Percentiles rank a stretch among this genome's conserved stretches.
phyloP scores from a whole-genome alignment of 805 yeast genomes.

The Pichia occidentalis region DNA sequence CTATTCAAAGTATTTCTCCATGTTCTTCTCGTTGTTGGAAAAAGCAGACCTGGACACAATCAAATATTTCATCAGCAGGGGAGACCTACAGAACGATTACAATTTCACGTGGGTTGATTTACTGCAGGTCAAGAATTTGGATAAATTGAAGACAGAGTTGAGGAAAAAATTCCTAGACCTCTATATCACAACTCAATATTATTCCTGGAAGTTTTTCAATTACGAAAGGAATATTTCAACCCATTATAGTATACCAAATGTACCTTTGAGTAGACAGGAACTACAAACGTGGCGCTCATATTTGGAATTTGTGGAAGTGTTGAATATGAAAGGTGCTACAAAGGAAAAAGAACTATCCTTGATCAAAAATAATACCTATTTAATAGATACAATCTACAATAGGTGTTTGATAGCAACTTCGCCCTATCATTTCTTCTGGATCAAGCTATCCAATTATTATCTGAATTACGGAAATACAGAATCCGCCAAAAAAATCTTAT shows the following conservation, averaged over 20 bases:
- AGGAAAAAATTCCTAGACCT: slow-evolving; percentile 45
- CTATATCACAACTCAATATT: slow-evolving; percentile 50
- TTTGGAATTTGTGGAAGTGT: slow-evolving; percentile 44
- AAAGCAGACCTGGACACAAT: slow-evolving; percentile 24
- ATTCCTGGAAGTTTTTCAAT: slow-evolving; percentile 41
- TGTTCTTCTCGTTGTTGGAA: slow-evolving; percentile 32
- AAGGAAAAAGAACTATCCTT: slow-evolving; percentile 18
- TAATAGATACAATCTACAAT: slow-evolving; percentile 35
- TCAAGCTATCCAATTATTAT: slow-evolving; percentile 41
- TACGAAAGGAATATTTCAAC: slow-evolving; percentile 40
- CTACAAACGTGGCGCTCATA: slow-evolving; percentile 54
- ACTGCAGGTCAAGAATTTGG: slow-evolving; percentile 14
- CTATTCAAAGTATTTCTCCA: slow-evolving; percentile 40
- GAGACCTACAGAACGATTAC: slow-evolving; percentile 18
- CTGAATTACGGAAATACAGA: slow-evolving; percentile 27
- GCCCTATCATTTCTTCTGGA: slow-evolving; percentile 42
- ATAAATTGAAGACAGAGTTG: slow-evolving; percentile 30
- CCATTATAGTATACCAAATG: slow-evolving; percentile 35
- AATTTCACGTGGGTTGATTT: slow-evolving; percentile 23
- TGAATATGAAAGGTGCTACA: slow-evolving; percentile 18
- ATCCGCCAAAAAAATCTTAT: slow-evolving; percentile 35
- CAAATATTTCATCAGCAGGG: slow-evolving; percentile 21
- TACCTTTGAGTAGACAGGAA: slow-evolving; percentile 35
- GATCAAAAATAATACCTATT: slow-evolving; percentile 20
- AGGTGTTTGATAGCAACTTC: slow-evolving; percentile 43